Evolutionary conservation across 768 basidiomycete species (phyloP).

Genomic region (Gloeopeniophorella convolvens): DNA sequence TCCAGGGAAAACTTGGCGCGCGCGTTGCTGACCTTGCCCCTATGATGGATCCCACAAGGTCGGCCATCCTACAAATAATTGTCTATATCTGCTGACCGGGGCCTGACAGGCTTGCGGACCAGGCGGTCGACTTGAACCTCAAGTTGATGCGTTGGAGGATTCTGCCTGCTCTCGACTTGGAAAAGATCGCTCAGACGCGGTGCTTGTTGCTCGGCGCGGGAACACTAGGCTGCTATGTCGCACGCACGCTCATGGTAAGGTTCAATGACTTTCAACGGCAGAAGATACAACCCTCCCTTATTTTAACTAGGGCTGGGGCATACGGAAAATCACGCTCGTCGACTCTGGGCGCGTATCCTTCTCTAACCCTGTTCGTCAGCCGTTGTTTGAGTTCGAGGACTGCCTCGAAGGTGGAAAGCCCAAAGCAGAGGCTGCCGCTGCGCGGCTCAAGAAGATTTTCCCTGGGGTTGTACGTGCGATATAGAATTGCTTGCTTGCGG

Average conservation of each 20-base stretch:
- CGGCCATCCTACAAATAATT: conserved; percentile 18
- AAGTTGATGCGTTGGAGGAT: conserved; percentile 99
- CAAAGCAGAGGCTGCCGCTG: conserved; percentile 90
- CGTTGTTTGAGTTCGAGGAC: conserved; percentile 92
- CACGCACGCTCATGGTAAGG: conserved; percentile 79
- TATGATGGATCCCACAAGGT: conserved; percentile 93
- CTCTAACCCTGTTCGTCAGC: conserved; percentile 96
- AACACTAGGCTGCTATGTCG: conserved; percentile 94
- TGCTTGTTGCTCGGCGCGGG: conserved; percentile 92
- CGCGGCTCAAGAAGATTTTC: conserved; percentile 77
- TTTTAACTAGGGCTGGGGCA: conserved; percentile 98
- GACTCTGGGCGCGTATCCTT: conserved; percentile 91
- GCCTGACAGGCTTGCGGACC: conserved; percentile 69
- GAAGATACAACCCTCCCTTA: too few species aligned
- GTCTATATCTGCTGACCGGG: not conserved
- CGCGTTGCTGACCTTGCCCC: conserved; percentile 86
- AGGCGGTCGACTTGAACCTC: conserved; percentile 96
- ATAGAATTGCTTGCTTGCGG: not conserved
- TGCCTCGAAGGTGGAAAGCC: conserved; percentile 89
- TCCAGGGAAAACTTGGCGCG: conserved; percentile 79
- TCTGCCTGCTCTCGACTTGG: conserved; percentile 80
- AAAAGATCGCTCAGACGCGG: conserved; percentile 71
- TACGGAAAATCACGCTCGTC: conserved; percentile 86
- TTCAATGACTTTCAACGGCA: not conserved
- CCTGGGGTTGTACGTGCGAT: conserved; percentile 74